Evolutionary conservation across 345 rosid genomes (phyloP), one percentile per base, ranked within the genome.

Genomic region (Abelmoschus esculentus): DNA sequence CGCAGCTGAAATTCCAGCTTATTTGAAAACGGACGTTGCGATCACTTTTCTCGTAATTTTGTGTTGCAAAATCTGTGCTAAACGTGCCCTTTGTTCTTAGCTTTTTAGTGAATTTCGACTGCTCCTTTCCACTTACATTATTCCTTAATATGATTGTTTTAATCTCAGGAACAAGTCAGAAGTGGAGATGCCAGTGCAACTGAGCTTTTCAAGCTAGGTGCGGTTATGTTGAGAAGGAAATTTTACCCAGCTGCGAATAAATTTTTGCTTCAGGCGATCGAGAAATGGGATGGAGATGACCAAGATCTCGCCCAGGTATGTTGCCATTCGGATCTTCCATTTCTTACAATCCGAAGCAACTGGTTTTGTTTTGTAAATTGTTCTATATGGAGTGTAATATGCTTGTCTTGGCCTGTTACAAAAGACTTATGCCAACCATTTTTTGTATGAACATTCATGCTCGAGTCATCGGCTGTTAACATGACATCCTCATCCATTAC

Each of bases 121-220:
- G 42, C 40, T 29, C 42, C 57, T 47, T 66, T 66, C 7, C 9
- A 4, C 22, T 29, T 28, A 47, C 15, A 66, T 47, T 26, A 46
- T 11, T 46, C 52, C 52, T 46, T 47, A 47, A 47, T 47, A 42
- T 42, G 12, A 2, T 9, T 8, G 31, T 49, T 49, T 55, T 70
- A 8, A 34, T 70, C 34, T 69, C 83, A 93, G 98, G 98, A 93
- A 64, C 97, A 93, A 87, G 98, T 91, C 73, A 86, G 98, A 83
- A 93, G 98, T 50, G 98, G 98, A n/a, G 98, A 91, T 80, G 98
- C 98, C 55, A 82, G 84, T 81, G 97, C 97, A 66, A 93, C 97
- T 31, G 98, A 83, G 81, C 82, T 85, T 32, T 93, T 93, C 71
- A 96, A 93, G 81, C 95, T 93, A 3, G 97, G 98, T 67, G 97